These are phyloP conservation scores for Alectoria sarmentosa DNA, from an alignment of 495 filamentous ascomycete genomes.

Conservation along the genomic window DNA sequence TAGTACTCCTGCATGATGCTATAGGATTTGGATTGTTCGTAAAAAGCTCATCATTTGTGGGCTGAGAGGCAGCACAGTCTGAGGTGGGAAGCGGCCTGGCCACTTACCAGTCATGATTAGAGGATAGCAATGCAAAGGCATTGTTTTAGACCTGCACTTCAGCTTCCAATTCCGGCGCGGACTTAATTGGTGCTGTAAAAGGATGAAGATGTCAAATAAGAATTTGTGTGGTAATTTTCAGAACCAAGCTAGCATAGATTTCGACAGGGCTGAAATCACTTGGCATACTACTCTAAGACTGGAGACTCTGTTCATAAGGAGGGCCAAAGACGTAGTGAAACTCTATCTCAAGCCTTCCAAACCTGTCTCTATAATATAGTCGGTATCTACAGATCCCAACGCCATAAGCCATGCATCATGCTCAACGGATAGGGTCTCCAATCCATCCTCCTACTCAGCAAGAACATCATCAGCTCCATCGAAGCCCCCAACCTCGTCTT, in stretches of 20 bases:
- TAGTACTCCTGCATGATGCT: slow-evolving; percentile 57
- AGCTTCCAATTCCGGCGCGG: no score
- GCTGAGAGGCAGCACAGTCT: neutral
- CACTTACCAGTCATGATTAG: neutral
- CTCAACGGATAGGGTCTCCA: neutral
- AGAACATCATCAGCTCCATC: slow-evolving; percentile 33
- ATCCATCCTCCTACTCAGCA: slow-evolving; percentile 6
- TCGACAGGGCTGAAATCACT: neutral
- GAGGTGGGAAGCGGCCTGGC: neutral
- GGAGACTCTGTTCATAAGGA: no score
- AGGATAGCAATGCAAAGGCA: neutral
- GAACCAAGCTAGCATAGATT: neutral
- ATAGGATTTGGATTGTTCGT: slow-evolving; percentile 83
- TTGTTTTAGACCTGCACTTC: no score
- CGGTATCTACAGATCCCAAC: neutral
- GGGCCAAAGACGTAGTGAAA: no score
- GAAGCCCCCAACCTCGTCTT: slow-evolving; percentile 29
- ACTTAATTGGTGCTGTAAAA: no score
- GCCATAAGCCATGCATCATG: neutral
- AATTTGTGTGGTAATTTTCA: neutral
- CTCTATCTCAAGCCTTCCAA: no score
- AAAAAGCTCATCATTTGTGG: slow-evolving; percentile 45
- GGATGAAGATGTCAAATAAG: no score
- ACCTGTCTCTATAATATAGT: no score
- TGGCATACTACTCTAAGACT: no score